These are phyloP conservation scores for Filosporella fistucella DNA, from an alignment of 495 filamentous ascomycete genomes.

Conservation along the genomic window DNA sequence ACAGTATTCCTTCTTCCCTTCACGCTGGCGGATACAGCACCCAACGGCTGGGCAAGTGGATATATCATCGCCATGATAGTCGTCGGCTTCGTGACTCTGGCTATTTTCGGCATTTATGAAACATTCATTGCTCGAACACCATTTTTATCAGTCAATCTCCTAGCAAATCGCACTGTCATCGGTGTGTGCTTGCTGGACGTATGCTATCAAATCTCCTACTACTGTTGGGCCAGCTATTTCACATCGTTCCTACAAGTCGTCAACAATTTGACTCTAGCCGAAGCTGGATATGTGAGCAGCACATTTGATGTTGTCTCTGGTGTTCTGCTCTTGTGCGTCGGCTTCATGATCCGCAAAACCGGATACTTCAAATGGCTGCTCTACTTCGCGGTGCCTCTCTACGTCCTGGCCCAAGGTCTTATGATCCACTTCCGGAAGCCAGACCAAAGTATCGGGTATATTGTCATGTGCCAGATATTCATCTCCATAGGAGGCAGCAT, in stretches of 20 bases:
- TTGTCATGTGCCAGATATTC: constrained; percentile 77
- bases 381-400: constrained; percentile 52
- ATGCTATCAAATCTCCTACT: constrained; percentile 56
- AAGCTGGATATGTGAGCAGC: constrained; percentile 60
- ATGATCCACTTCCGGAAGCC: constrained; percentile 68
- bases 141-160: constrained; percentile 53
- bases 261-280: constrained; percentile 46
- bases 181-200: constrained; percentile 50
- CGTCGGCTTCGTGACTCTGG: constrained; percentile 47
- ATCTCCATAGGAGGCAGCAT: constrained; percentile 62
- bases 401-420: constrained; percentile 61
- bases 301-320: constrained; percentile 70
- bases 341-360: constrained; percentile 43
- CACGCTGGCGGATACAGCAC: constrained; percentile 42
- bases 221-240: constrained; percentile 62
- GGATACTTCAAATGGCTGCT: constrained; percentile 48
- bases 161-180: constrained; percentile 55
- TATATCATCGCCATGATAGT: constrained; percentile 55
- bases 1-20: constrained; percentile 62
- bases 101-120: constrained; percentile 53
- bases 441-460: constrained; percentile 52
- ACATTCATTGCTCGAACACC: constrained; percentile 45
- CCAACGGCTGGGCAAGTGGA: constrained; percentile 42
- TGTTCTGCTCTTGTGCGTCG: constrained; percentile 50
- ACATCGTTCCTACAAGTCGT: constrained; percentile 68